Evolutionary conservation across 2,329 filamentous ascomycete genomes (phyloP).

Genomic region (Colletotrichum lini): DNA sequence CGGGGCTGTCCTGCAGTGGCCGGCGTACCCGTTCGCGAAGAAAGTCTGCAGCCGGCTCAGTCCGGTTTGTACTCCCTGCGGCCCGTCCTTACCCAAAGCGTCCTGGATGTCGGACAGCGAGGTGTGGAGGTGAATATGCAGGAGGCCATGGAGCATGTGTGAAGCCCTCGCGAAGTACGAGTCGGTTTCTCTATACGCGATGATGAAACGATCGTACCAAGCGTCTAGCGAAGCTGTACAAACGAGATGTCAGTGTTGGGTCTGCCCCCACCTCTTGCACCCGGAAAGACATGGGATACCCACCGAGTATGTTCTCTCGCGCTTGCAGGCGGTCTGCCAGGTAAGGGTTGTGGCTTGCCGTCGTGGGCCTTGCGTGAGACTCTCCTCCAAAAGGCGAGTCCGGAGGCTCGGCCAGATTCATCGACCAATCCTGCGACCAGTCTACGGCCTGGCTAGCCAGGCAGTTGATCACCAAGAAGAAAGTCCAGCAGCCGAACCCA

Average conservation of each 20-base stretch:
- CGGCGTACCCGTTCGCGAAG: slow-evolving; percentile 5
- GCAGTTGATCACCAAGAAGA: slow-evolving; percentile 6
- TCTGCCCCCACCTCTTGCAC: too few relatives aligned
- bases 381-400: background rate
- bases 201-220: background rate
- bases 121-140: slow-evolving; percentile 11
- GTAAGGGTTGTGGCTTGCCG: background rate
- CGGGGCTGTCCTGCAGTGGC: background rate
- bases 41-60: slow-evolving; percentile 7
- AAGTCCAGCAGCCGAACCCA: slow-evolving; percentile 1
- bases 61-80: background rate
- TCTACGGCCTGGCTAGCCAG: slow-evolving; percentile 21
- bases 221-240: background rate
- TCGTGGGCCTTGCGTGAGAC: too few relatives aligned
- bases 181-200: background rate
- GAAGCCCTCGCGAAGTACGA: slow-evolving; percentile 14
- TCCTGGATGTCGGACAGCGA: slow-evolving; percentile 25
- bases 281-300: background rate
- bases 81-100: slow-evolving; percentile 17
- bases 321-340: background rate
- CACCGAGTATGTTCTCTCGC: slow-evolving; percentile 6
- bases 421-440: slow-evolving; percentile 24
- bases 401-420: background rate
- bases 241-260: background rate
- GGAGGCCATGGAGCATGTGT: slow-evolving; percentile 5